phyloP scores from a whole-genome alignment of 2,329 filamentous ascomycete genomes.

The Fusarium miscanthi region DNA sequence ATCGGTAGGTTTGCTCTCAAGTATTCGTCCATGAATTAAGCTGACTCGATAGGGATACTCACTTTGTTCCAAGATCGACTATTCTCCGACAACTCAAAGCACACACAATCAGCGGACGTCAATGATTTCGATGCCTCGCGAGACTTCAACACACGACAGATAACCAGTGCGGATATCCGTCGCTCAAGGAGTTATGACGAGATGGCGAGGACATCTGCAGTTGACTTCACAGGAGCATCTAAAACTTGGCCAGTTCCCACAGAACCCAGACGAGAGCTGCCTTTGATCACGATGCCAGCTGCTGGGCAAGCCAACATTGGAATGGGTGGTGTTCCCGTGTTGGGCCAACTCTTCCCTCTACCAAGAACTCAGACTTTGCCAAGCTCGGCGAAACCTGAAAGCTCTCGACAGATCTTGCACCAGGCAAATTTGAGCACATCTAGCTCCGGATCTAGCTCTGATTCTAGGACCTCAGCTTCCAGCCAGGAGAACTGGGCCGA shows the following conservation, averaged over 20 bases:
- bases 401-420: conserved; percentile 40
- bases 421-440: conserved; percentile 61
- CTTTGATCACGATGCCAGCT: conserved; percentile 53
- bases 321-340: conserved; percentile 53
- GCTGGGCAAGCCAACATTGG: conserved; percentile 51
- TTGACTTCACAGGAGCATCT: conserved; percentile 37
- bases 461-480: conserved; percentile 60
- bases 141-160: conserved; percentile 28
- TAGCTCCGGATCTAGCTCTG: conserved; percentile 57
- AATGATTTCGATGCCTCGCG: conserved; percentile 24
- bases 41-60: conserved; percentile 46
- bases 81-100: conserved; percentile 4
- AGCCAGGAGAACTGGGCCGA: conserved; percentile 44
- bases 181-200: conserved; percentile 62
- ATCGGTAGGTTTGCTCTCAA: conserved; percentile 53
- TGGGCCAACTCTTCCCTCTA: conserved; percentile 57
- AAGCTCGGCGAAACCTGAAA: conserved; percentile 22
- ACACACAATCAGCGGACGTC: conserved; percentile 1
- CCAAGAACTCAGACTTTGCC: conserved; percentile 48
- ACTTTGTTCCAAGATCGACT: conserved; percentile 49
- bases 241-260: conserved; percentile 5
- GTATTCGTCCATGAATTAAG: background rate
- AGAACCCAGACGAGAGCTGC: conserved; percentile 46
- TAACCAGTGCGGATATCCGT: conserved; percentile 56
- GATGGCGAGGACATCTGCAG: conserved; percentile 56